Percentiles rank a stretch among this genome's conserved stretches.
Conservation (phyloP, 805 yeast species). For the Spathaspora hagerdaliae region DNA sequence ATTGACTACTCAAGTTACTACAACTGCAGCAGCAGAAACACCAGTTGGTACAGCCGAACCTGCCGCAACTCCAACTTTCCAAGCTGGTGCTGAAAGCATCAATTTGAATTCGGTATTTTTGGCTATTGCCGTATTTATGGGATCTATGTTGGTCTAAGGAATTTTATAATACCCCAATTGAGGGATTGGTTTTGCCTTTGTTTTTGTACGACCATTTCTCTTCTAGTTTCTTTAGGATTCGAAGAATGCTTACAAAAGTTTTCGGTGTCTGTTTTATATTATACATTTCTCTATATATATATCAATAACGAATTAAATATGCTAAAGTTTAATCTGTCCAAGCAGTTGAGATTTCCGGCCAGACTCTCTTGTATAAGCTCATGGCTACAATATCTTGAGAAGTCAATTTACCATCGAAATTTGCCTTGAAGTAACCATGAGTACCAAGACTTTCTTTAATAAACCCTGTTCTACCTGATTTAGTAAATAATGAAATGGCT, state of each 20-base stretch:
- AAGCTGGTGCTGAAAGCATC: constrained; percentile 26
- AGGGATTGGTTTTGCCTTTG: too few species aligned
- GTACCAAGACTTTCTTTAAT: constrained; percentile 96
- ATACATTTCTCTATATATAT: constrained; percentile 16
- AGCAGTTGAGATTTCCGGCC: constrained; percentile 61
- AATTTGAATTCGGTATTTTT: constrained; percentile 17
- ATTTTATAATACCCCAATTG: not conserved
- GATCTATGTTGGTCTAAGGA: not conserved
- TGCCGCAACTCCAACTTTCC: constrained; percentile 6
- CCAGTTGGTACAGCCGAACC: constrained; percentile 13
- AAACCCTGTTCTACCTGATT: constrained; percentile 88
- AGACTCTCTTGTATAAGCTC: constrained; percentile 89
- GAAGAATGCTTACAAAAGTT: too few species aligned
- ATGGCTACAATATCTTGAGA: constrained; percentile 93
- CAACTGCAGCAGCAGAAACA: not conserved
- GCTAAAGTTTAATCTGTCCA: constrained; percentile 19
- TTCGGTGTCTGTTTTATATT: not conserved
- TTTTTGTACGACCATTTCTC: not conserved
- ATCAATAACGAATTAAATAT: too few species aligned
- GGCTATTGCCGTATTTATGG: constrained; percentile 31
- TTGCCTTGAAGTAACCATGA: constrained; percentile 96
- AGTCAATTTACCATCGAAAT: constrained; percentile 83
- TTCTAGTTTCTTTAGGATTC: not conserved
- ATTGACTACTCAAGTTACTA: not conserved
- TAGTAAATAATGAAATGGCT: constrained; percentile 88